Evolutionary conservation across 768 basidiomycete genomes (phyloP).

Genomic region (Tricholoma sp.): DNA sequence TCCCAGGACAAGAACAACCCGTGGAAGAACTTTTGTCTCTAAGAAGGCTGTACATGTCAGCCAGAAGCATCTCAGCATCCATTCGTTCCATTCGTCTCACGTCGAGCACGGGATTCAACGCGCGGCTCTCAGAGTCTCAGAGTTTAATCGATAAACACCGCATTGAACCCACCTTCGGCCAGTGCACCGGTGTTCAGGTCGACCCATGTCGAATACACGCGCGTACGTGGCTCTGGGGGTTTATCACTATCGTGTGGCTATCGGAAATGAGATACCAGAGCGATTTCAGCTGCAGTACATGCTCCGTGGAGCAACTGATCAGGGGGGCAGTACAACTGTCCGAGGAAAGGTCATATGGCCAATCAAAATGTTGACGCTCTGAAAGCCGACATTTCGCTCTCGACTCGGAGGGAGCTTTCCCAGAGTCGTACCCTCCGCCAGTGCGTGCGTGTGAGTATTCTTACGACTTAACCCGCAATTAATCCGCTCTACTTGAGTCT

Average conservation of each 20-base stretch:
- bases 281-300: background rate
- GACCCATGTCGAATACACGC: background rate
- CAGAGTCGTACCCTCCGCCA: background rate
- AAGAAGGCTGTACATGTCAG: background rate
- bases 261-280: background rate
- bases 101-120: conserved; percentile 7
- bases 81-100: conserved; percentile 7
- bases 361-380: background rate
- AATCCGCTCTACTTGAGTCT: background rate
- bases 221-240: background rate
- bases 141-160: background rate
- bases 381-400: background rate
- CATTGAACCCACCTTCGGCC: background rate
- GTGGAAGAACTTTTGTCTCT: background rate
- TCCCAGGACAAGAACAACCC: conserved; percentile 9
- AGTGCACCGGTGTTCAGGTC: background rate
- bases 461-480: background rate
- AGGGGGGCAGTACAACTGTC: background rate
- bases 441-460: background rate
- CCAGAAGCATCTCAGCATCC: background rate
- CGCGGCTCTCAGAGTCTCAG: background rate
- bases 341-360: background rate
- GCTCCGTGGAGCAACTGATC: background rate
- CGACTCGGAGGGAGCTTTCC: background rate
- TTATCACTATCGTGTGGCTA: background rate